Conservation (phyloP, 371 early-diverging fungal genomes). For the Rhizopus microsporus region DNA sequence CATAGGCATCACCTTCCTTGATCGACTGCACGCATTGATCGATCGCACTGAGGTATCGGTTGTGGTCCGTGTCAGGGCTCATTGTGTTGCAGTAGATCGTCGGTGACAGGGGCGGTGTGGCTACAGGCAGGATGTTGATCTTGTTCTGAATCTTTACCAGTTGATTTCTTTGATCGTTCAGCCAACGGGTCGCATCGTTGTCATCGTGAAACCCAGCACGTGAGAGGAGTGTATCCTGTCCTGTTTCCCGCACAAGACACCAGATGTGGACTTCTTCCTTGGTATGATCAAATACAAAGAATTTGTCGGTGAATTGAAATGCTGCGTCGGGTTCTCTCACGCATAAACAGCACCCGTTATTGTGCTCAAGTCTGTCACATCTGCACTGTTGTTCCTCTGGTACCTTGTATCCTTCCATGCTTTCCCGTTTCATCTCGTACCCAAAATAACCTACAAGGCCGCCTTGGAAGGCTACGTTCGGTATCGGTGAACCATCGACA, state of each 20-base stretch:
- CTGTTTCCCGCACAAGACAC: slow-evolving; percentile 38
- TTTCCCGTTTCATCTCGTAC: slow-evolving; percentile 91
- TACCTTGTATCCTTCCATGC: slow-evolving; percentile 55
- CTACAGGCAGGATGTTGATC: slow-evolving; percentile 24
- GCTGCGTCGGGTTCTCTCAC: slow-evolving; percentile 74
- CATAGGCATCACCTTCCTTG: slow-evolving; percentile 90
- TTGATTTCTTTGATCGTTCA: slow-evolving; percentile 16
- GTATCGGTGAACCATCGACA: background rate
- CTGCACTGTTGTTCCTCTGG: slow-evolving; percentile 37
- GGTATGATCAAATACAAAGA: slow-evolving; percentile 75
- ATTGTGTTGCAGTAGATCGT: slow-evolving; percentile 13
- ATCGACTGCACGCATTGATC: slow-evolving; percentile 67
- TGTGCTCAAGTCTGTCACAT: too few relatives aligned
- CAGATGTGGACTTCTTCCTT: slow-evolving; percentile 45
- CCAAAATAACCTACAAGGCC: slow-evolving; percentile 92
- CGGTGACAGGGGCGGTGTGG: slow-evolving; percentile 20
- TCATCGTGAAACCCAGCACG: slow-evolving; percentile 15
- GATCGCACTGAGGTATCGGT: slow-evolving; percentile 70
- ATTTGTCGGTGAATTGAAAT: slow-evolving; percentile 81
- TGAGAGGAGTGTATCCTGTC: background rate
- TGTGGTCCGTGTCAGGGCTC: slow-evolving; percentile 44
- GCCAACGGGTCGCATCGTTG: slow-evolving; percentile 26
- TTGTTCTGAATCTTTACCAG: slow-evolving; percentile 10
- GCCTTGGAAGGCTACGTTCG: slow-evolving; percentile 60
- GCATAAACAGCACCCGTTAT: slow-evolving; percentile 39